Percentiles rank a stretch among this genome's conserved stretches.
Conservation (phyloP, 805 yeast genomes). For the Hanseniaspora nectarophila region DNA sequence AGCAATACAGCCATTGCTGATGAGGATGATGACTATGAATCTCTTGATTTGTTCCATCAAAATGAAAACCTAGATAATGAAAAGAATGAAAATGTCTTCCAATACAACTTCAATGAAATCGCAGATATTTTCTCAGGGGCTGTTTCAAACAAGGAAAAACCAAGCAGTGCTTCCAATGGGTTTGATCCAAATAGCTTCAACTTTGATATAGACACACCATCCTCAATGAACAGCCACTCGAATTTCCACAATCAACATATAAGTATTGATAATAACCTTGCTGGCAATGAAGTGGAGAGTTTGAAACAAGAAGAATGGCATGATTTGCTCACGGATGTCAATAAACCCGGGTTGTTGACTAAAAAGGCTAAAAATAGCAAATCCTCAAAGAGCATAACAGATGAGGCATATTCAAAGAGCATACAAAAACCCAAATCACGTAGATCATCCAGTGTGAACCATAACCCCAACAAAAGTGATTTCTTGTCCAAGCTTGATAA, state of each 20-base stretch:
- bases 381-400: not conserved
- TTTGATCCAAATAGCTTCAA: not conserved
- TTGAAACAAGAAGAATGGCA: conserved; percentile 7
- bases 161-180: too few species aligned
- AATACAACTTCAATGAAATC: conserved; percentile 3
- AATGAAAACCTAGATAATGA: not conserved
- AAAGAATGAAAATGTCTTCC: not conserved
- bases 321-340: not conserved
- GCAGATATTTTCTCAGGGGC: conserved; percentile 5
- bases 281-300: not conserved
- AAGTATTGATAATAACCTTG: not conserved
- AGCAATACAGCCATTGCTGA: conserved; percentile 3
- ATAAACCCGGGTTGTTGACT: not conserved
- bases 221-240: not conserved
- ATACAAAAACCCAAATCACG: conserved; percentile 12
- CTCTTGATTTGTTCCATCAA: conserved; percentile 10
- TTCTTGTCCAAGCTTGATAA: not conserved
- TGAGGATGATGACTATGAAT: conserved; percentile 12
- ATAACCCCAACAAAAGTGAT: not conserved
- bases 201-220: conserved; percentile 6
- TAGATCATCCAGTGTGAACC: conserved; percentile 8
- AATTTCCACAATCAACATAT: not conserved
- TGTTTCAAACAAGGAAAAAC: not conserved
- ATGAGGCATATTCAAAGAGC: not conserved
- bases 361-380: not conserved